Base-by-base conservation (phyloP, 352 stramenopile species). In the Phytopythium oedochilum region DNA sequence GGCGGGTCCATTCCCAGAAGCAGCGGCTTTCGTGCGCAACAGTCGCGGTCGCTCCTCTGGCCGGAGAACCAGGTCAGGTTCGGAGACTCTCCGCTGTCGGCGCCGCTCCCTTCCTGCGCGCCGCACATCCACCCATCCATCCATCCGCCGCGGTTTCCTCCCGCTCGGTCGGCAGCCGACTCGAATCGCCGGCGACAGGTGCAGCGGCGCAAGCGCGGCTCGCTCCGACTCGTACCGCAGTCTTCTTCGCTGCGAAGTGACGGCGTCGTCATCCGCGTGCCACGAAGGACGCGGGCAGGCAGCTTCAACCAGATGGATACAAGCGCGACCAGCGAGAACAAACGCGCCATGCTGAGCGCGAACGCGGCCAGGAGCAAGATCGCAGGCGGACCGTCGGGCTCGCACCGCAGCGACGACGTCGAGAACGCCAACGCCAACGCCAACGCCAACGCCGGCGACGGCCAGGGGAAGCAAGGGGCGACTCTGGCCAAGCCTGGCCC, bases 301-400 rank as follows among this genome's bases (percentile, higher is more conserved):
- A 34, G 42, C 42, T 32, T 48, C 42, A 48, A 48, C 40, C 42
- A 48, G 42, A 48, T 48, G 42, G 23, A 48, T 31, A 48, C 42
- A 29, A 31, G 42, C 25, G 42, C 23, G 42, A 34, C 42, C 42
- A 48, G 42, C 26, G 42, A 48, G 42, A 48, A 34, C 23, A 18
- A 31, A 0, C 42, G 17, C 42, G 25, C 18, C 42, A 48, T 48
- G 42, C 6, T 48, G 25, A 15, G 9, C 42, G 25, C 42, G 42
- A n/a, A 23, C 42, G 42, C 15, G 20, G 23, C 23, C 23, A 7
- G 40, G 40, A n/a, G 20, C 40, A 46, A 29, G 40, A 10, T 31
- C 22, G 2, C 40, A 14, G 22, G 11, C 10, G 22, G 2, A 15
- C 8, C 40, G 18, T n/a, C 22, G 40, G 40, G 11, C 11, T 45